Base-by-base conservation (phyloP, 108 stramenopile species). In the Skeletonema grethae region DNA sequence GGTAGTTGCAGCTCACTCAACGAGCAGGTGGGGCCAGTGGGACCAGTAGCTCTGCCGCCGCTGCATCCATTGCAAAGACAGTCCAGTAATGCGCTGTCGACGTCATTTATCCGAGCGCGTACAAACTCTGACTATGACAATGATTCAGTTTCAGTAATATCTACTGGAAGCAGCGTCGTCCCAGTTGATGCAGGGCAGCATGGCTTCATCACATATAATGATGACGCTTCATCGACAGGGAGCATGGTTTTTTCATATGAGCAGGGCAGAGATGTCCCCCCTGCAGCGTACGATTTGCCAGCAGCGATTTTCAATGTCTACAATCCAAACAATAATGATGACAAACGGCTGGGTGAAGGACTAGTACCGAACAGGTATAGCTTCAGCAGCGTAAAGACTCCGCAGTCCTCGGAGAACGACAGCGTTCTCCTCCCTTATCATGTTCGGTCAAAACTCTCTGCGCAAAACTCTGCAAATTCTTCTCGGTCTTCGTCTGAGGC, bases 111-210 rank as follows among this genome's bases (percentile, higher is more conserved):
- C 2, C 53, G 72, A 46, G 18, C 46, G 24, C 73, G 73, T 32
- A 67, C 58, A 9, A 57, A 45, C n/a, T 53, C 50, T 24, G 50
- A 53, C 22, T 22, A 53, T 53, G 50, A 53, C 18, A 48, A 16
- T 53, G 66, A 65, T 41, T 58, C 73, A 10, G 73, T 67, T 24
- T 67, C 73, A 4, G 20, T 61, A 25, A 29, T 29, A 5, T 75
- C 73, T 24, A 48, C 34, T 34, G 63, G 59, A 2, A 75, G 73
- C 48, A 75, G 73, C 32, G 34, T 75, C 43, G 73, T 75, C 8
- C 66, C 73, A 12, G 57, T 75, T 60, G 73, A 75, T 61, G 73
- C 60, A 2, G 73, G 73, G 25, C 65, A 75, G 22, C 73, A 75
- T 35, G 73, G 73, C 58, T 75, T 75, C 34, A 75, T 75, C 43